Percentiles rank a stretch among this genome's conserved stretches.
Evolutionary conservation across 768 basidiomycete genomes (phyloP).

Genomic region (Serendipita sp.): DNA sequence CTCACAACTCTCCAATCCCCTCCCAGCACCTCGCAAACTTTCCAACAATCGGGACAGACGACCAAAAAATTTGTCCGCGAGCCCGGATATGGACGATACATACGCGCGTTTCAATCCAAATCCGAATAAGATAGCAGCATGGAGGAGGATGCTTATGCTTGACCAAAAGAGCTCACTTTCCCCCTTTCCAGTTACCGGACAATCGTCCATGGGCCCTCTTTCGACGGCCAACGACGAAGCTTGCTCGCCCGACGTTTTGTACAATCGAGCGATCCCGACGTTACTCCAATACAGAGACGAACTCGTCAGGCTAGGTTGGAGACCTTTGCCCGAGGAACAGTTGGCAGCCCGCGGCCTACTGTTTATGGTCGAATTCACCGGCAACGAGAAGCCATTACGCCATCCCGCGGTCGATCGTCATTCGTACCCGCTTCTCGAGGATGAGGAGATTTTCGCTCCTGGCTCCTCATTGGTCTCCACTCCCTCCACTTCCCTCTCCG

Average conservation of each 20-base stretch:
- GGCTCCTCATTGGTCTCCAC: too few relatives aligned
- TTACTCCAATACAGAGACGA: background rate
- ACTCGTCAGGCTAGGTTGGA: background rate
- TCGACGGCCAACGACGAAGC: background rate
- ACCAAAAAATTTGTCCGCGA: background rate
- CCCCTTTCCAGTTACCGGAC: too few relatives aligned
- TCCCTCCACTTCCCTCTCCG: background rate
- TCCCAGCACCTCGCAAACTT: too few relatives aligned
- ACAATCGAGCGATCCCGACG: constrained; percentile 2
- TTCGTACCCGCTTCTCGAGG: background rate
- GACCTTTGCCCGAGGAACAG: background rate
- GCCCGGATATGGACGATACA: background rate
- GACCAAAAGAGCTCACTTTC: background rate
- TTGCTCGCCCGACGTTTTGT: background rate
- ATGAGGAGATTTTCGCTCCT: background rate
- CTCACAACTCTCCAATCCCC: too few relatives aligned
- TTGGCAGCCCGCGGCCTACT: background rate
- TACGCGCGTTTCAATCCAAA: constrained; percentile 2
- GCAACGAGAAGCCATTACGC: background rate
- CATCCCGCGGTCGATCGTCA: background rate
- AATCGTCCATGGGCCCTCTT: background rate
- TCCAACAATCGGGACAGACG: background rate
- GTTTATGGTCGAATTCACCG: background rate
- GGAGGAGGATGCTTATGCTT: background rate
- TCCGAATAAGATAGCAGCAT: constrained; percentile 1